Conservation (phyloP, 2,329 filamentous ascomycete species). For the Aspergillus texensis region DNA sequence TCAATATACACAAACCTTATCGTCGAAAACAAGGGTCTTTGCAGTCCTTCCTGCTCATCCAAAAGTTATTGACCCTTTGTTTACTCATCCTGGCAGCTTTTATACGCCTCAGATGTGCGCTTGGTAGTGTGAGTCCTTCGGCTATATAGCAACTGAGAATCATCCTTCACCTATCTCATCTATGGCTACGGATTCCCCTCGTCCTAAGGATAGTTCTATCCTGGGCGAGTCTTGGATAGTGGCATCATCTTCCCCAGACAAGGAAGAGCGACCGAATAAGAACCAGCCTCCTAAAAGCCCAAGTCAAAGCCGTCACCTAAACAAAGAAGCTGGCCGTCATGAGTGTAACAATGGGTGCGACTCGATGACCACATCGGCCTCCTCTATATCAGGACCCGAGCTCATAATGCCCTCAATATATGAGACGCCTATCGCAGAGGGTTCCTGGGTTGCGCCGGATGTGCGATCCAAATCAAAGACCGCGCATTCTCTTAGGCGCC, state of each 20-base stretch:
- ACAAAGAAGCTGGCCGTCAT: slow-evolving; percentile 12
- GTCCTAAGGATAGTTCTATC: slow-evolving; percentile 18
- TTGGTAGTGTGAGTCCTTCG: not conserved
- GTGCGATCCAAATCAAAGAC: slow-evolving; percentile 20
- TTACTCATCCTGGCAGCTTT: not conserved
- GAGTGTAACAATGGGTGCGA: slow-evolving; percentile 20
- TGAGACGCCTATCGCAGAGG: slow-evolving; percentile 35
- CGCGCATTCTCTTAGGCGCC: slow-evolving; percentile 23
- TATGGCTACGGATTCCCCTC: slow-evolving; percentile 13
- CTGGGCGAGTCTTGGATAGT: slow-evolving; percentile 44
- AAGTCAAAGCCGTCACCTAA: slow-evolving; percentile 13
- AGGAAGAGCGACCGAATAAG: slow-evolving; percentile 9
- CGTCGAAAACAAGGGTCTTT: not conserved
- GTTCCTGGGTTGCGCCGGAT: slow-evolving; percentile 36
- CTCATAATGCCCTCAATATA: slow-evolving; percentile 46
- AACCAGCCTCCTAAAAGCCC: not conserved
- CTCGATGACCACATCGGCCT: slow-evolving; percentile 29
- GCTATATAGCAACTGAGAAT: not conserved
- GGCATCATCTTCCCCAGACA: slow-evolving; percentile 25
- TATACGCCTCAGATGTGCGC: not conserved
- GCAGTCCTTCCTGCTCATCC: not conserved
- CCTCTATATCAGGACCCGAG: slow-evolving; percentile 38
- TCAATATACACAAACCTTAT: slow-evolving; percentile 10
- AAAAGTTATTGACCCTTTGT: not conserved
- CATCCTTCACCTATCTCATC: not conserved